phyloP scores from a whole-genome alignment of 805 yeast genomes.

The Sugiyamaella boreocaroliniensis region DNA sequence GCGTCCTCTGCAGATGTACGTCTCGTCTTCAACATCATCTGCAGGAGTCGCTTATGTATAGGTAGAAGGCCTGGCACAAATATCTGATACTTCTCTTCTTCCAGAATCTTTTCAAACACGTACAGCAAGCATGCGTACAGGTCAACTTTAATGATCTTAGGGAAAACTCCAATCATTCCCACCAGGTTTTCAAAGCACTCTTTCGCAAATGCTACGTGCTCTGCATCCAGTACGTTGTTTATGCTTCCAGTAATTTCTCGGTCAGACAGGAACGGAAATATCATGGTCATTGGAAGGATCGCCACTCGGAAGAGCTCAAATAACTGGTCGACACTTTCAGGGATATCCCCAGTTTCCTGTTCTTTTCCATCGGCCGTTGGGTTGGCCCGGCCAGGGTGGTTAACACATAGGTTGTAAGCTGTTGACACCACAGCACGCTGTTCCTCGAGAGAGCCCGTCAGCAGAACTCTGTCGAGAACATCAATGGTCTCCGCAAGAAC shows the following conservation, averaged over 20 bases:
- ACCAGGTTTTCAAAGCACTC: slow-evolving; percentile 45
- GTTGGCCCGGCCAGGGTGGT: slow-evolving; percentile 30
- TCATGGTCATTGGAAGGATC: slow-evolving; percentile 49
- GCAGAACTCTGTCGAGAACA: slow-evolving; percentile 61
- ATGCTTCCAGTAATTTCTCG: slow-evolving; percentile 21
- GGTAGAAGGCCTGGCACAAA: slow-evolving; percentile 47
- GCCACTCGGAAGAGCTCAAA: slow-evolving; percentile 74
- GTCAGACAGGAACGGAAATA: slow-evolving; percentile 22
- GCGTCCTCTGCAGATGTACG: slow-evolving; percentile 13
- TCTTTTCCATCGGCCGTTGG: slow-evolving; percentile 14
- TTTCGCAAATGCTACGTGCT: slow-evolving; percentile 37
- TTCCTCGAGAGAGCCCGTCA: slow-evolving; percentile 47
- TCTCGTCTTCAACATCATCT: slow-evolving; percentile 20
- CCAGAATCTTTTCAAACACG: slow-evolving; percentile 52
- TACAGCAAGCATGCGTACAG: slow-evolving; percentile 63
- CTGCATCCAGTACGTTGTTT: slow-evolving; percentile 26
- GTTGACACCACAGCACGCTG: slow-evolving; percentile 47
- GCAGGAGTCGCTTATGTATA: slow-evolving; percentile 41
- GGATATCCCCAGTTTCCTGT: slow-evolving; percentile 37
- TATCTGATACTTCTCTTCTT: slow-evolving; percentile 35
- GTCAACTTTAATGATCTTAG: slow-evolving; percentile 62
- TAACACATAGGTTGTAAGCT: slow-evolving; percentile 47
- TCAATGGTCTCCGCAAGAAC: slow-evolving; percentile 73
- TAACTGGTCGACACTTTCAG: slow-evolving; percentile 62
- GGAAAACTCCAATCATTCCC: slow-evolving; percentile 59